Evolutionary conservation across 2,329 filamentous ascomycete genomes (phyloP).

Genomic region (Trichoderma sp.): DNA sequence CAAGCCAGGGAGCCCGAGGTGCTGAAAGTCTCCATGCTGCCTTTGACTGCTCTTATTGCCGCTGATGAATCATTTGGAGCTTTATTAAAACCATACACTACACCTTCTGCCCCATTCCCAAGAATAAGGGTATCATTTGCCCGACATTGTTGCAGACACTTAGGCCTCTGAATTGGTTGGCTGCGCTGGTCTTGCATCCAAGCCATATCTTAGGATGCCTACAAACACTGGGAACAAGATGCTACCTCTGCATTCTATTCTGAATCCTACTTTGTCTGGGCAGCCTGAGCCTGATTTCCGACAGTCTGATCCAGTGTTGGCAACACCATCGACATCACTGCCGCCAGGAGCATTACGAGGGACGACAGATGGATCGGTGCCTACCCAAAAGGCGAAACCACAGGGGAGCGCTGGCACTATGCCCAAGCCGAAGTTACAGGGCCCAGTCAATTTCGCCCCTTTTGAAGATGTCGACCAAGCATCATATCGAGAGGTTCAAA

Average conservation of each 20-base stretch:
- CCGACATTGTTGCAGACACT: neutral
- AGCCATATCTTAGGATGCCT: neutral
- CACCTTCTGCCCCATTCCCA: neutral
- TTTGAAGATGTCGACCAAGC: constrained; percentile 63
- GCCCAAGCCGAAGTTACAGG: constrained; percentile 61
- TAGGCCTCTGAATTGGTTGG: neutral
- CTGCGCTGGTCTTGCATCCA: neutral
- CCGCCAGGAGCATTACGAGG: constrained; percentile 28
- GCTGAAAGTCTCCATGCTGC: constrained; percentile 26
- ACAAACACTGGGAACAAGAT: constrained; percentile 42
- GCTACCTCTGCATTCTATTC: constrained; percentile 63
- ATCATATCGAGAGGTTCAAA: constrained; percentile 56
- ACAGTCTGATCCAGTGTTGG: constrained; percentile 38
- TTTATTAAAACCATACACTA: constrained; percentile 28
- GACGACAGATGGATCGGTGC: neutral
- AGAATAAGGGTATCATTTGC: neutral
- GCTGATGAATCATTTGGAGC: constrained; percentile 25
- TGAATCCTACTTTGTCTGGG: constrained; percentile 58
- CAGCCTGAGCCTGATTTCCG: constrained; percentile 35
- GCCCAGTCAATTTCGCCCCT: constrained; percentile 70
- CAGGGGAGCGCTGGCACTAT: constrained; percentile 45
- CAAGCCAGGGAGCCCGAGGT: constrained; percentile 28
- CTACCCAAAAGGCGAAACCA: neutral
- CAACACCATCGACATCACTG: neutral
- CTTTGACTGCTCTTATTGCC: constrained; percentile 25